Evolutionary conservation across 495 filamentous ascomycete genomes (phyloP).

Genomic region (Aspergillus olivimuriae): DNA sequence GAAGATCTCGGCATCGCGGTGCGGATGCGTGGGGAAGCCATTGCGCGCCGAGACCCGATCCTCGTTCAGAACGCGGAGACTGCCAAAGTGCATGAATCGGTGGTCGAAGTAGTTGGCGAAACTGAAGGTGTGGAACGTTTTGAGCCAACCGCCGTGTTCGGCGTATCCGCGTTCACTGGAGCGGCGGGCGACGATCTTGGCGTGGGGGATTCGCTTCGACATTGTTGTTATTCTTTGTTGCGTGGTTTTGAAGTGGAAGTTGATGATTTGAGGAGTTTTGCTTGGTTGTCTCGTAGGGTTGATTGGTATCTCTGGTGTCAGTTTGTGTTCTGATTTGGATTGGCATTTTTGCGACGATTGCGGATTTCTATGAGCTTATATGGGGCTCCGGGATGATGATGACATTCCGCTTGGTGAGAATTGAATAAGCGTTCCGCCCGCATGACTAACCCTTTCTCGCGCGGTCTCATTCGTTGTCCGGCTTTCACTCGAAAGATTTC

Average conservation of each 20-base stretch:
- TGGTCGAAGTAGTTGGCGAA: constrained; percentile 72
- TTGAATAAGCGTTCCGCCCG: neutral
- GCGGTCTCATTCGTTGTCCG: too few relatives aligned
- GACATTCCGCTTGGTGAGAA: neutral
- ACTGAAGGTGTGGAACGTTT: constrained; percentile 76
- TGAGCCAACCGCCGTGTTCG: constrained; percentile 78
- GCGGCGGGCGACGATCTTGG: constrained; percentile 55
- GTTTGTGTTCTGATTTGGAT: too few relatives aligned
- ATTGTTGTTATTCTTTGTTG: constrained; percentile 18
- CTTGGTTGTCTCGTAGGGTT: neutral
- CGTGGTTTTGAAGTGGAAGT: too few relatives aligned
- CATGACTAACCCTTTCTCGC: neutral
- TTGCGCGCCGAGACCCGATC: constrained; percentile 62
- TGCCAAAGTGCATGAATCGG: constrained; percentile 55
- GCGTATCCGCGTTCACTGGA: constrained; percentile 61
- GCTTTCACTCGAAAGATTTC: too few relatives aligned
- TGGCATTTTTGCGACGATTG: neutral
- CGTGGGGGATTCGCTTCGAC: constrained; percentile 53
- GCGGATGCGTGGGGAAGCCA: constrained; percentile 75
- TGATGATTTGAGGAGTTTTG: too few relatives aligned
- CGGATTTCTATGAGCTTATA: neutral
- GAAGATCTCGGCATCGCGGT: constrained; percentile 80
- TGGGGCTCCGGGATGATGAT: neutral
- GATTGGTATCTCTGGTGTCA: too few relatives aligned
- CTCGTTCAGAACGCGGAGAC: constrained; percentile 75